A percentile compares a stretch with the other conserved stretches of the same genome.
Conservation (phyloP, 1,139 yeast species). For the Geotrichum aggregatum region DNA sequence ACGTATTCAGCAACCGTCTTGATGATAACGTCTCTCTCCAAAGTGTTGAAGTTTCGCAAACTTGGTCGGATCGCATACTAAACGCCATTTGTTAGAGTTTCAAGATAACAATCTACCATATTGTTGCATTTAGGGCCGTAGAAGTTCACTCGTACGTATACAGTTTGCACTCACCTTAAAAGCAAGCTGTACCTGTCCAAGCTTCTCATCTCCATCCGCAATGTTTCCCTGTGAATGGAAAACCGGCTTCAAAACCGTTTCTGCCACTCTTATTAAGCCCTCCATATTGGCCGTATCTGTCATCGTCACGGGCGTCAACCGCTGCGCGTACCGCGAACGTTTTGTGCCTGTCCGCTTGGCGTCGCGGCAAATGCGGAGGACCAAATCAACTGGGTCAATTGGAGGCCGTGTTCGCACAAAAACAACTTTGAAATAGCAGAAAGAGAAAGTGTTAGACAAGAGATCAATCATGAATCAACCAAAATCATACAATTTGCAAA, state of each 20-base stretch:
- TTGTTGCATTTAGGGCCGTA: too few relatives aligned
- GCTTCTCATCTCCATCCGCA: too few relatives aligned
- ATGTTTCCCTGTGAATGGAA: slow-evolving; percentile 39
- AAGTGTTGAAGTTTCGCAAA: slow-evolving; percentile 69
- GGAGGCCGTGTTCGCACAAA: slow-evolving; percentile 79
- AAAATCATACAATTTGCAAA: background rate
- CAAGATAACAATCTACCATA: too few relatives aligned
- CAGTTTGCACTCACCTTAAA: slow-evolving; percentile 10
- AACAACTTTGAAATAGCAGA: slow-evolving; percentile 43
- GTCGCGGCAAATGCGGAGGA: slow-evolving; percentile 59
- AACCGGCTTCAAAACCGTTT: slow-evolving; percentile 58
- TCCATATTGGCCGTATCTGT: slow-evolving; percentile 71
- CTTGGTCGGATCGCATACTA: slow-evolving; percentile 81
- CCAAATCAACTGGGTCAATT: slow-evolving; percentile 69
- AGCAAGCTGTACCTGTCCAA: background rate
- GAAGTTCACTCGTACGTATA: too few relatives aligned
- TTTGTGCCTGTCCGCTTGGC: slow-evolving; percentile 47
- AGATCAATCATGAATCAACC: background rate
- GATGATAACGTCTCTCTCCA: slow-evolving; percentile 67
- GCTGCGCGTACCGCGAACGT: slow-evolving; percentile 66
- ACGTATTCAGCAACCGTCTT: slow-evolving; percentile 66
- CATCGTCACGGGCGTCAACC: slow-evolving; percentile 71
- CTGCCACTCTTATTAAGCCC: slow-evolving; percentile 58
- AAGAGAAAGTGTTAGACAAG: background rate
- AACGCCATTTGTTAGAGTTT: too few relatives aligned